Evolutionary conservation across 106 monocot species (phyloP), one percentile per base, ranked within the genome.

Genomic region (Posidonia australis): DNA sequence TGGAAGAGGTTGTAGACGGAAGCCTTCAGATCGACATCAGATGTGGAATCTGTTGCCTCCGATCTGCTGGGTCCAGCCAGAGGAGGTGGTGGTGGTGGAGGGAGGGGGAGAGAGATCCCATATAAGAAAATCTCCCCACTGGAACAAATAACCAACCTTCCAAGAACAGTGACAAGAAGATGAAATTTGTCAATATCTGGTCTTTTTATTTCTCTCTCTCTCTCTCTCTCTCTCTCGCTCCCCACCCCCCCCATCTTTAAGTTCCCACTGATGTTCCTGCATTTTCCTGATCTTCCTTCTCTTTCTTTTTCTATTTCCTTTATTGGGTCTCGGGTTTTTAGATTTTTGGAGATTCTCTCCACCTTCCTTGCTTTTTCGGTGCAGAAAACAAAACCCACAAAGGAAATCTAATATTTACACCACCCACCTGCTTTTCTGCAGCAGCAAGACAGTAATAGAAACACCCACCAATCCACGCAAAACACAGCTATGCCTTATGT

Each of bases 131-230:
- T 36, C 62, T 31, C 31, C 32, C 22, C 36, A n/a, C n/a, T n/a
- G n/a, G n/a, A n/a, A n/a, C 51, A 51, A 18, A 62, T 20, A 32
- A 62, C 62, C 29, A 61, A 81, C 65, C 87, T 80, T 80, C 86
- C 64, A 87, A 63, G 76, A 81, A 80, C 81, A 84, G 83, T 67
- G 83, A 84, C 87, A 71, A 75, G 63, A 63, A 71, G 80, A 18
- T n/a, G n/a, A 63, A 71, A 76, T 75, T 84, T 88, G 84, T 84
- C 83, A 78, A 74, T 78, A 78, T 76, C 75, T 63, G 77, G 80
- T 80, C 77, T 51, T 77, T 72, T 27, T 20, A 31, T 46, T 42
- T 23, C 58, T 58, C 62, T 41, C 62, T 3, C 25, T 24, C 63
- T 46, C 63, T 21, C 17, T 32, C 24, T 22, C 22, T 5, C 44